Base-by-base conservation (phyloP, 768 basidiomycete genomes). In the Nidula microcarpa region DNA sequence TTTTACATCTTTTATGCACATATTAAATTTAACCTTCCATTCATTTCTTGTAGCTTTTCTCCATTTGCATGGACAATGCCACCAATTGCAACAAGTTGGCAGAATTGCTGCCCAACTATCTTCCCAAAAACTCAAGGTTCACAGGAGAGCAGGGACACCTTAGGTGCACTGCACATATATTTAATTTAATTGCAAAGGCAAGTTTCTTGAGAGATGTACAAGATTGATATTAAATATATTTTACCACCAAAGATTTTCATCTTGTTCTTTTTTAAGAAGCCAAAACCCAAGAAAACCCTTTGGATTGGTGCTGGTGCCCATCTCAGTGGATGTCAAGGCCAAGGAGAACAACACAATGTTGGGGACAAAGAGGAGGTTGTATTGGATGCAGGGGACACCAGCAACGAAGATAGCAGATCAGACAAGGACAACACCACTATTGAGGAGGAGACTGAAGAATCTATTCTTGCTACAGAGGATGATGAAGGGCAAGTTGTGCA, bases 171-270 rank as follows among this genome's bases (percentile, higher is more conserved):
- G 62, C 63, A 8, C 68, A 71, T 43, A 67, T 64, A 37, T 16
- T 70, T 6, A 69, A 71, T 55, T 54, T 72, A 2, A 61, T 69
- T 53, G 68, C 66, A 9, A 69, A 71, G 61, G 69, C 67, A 51
- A 59, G 13, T 50, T 41, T 14, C 43, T 43, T 14, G 30, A 17
- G 36, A 10, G 47, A 23, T 37, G 16, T n/a, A 5, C 33, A 10
- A 33, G 41, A 35, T 54, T 51, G 32, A 16, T 47, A 51, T 52
- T 47, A 23, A n/a, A 10, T 14, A 43, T 18, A 14, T 50, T 56
- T n/a, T 1, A 4, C 23, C 1, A 36, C 16, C 6, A n/a, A 39
- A 65, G 63, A 56, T 56, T 11, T 62, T 65, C 53, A 54, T 65
- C 16, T 62, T 62, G 16, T 63, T 62, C 47, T 65, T 68, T 37